phyloP scores from a whole-genome alignment of 441 rosid species.

The Manihot esculenta region DNA sequence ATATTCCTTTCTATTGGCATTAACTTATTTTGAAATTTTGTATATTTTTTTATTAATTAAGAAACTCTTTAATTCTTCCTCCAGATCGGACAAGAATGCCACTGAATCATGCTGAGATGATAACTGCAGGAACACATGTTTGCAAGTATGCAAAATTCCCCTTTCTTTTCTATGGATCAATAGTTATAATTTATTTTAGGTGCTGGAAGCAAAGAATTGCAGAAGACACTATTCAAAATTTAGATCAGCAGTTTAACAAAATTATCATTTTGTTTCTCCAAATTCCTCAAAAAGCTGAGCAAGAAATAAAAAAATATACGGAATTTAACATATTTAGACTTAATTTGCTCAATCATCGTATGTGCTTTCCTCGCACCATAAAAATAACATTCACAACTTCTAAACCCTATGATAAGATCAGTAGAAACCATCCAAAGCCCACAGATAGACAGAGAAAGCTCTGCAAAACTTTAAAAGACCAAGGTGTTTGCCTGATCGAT shows the following conservation, averaged over 20 bases:
- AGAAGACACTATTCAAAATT: neutral
- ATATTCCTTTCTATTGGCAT: neutral
- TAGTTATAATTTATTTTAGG: neutral
- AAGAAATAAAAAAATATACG: neutral
- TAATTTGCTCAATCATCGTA: neutral
- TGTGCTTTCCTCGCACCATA: neutral
- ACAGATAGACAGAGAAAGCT: neutral
- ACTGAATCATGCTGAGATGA: slow-evolving; percentile 70
- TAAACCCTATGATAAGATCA: neutral
- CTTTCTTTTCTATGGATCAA: neutral
- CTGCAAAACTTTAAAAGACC: neutral
- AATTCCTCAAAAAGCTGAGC: neutral
- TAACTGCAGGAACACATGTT: slow-evolving; percentile 60
- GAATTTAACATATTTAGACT: neutral
- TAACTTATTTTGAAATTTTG: neutral
- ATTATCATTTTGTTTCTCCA: neutral
- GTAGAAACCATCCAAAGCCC: neutral
- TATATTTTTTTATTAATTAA: neutral
- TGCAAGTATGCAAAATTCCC: slow-evolving; percentile 62
- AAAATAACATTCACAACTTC: neutral
- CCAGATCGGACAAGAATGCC: slow-evolving; percentile 77
- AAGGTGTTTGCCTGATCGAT: neutral
- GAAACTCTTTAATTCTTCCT: neutral
- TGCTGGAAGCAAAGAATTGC: neutral
- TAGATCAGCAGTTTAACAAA: neutral